Conservation (phyloP, 2,329 filamentous ascomycete species). For the Fusarium sororula region DNA sequence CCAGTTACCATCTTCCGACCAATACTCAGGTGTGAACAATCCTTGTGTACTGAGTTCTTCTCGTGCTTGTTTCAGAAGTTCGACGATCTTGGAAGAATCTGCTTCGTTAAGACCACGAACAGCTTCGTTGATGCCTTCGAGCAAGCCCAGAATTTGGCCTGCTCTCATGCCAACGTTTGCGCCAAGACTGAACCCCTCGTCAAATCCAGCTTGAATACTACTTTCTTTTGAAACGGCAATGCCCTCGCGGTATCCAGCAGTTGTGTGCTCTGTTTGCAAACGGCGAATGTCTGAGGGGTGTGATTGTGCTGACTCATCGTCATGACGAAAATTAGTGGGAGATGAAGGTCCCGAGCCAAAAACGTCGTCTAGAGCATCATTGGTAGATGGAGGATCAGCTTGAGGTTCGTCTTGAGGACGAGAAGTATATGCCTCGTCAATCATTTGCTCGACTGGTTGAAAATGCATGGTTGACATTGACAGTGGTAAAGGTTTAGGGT, state of each 20-base stretch:
- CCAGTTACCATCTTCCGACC: conserved; percentile 77
- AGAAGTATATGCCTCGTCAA: conserved; percentile 41
- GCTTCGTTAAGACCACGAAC: conserved; percentile 45
- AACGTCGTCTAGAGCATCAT: conserved; percentile 50
- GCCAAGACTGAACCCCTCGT: conserved; percentile 87
- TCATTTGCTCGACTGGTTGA: conserved; percentile 44
- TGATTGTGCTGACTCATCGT: conserved; percentile 9
- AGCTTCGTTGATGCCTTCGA: conserved; percentile 75
- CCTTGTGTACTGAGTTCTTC: conserved; percentile 67
- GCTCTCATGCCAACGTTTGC: conserved; percentile 79
- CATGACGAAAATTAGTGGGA: conserved; percentile 16
- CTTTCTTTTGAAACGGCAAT: conserved; percentile 77
- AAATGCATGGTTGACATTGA: conserved; percentile 45
- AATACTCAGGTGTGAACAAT: conserved; percentile 73
- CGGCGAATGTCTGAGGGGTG: conserved; percentile 74
- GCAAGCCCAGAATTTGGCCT: conserved; percentile 77
- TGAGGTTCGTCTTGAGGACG: conserved; percentile 28
- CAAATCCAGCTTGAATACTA: conserved; percentile 87
- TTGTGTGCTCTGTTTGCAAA: conserved; percentile 79
- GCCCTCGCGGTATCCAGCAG: conserved; percentile 90
- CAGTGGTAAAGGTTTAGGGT: conserved; percentile 18
- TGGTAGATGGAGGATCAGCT: conserved; percentile 6
- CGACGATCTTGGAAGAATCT: background rate
- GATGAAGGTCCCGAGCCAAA: conserved; percentile 46
- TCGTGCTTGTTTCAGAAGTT: conserved; percentile 53